Evolutionary conservation across 2,329 filamentous ascomycete species (phyloP).

Genomic region (Fusarium veterinarium): DNA sequence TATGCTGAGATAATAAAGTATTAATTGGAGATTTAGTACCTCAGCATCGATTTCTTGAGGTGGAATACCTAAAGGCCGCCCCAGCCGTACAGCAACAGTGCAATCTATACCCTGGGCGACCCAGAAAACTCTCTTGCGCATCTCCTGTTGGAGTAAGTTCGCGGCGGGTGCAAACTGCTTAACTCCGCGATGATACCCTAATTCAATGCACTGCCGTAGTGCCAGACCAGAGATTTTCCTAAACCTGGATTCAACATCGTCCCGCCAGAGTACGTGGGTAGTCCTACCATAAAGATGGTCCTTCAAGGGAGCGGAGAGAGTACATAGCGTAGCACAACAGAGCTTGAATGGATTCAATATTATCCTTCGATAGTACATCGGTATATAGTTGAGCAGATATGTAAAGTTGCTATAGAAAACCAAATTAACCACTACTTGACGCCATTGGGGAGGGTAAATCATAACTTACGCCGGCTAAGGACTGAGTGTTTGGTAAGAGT

Average conservation of each 20-base stretch:
- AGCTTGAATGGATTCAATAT: background rate
- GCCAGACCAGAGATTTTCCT: background rate
- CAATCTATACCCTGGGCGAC: background rate
- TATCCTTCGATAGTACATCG: background rate
- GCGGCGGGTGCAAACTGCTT: background rate
- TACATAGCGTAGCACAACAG: background rate
- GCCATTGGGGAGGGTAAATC: accelerated
- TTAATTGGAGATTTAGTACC: accelerated
- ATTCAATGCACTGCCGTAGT: background rate
- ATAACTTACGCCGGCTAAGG: background rate
- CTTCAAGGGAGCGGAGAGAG: background rate
- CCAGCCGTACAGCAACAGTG: background rate
- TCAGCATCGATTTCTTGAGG: background rate
- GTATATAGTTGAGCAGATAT: background rate
- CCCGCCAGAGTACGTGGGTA: accelerated
- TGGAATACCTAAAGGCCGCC: background rate
- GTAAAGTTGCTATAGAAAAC: background rate
- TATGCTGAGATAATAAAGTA: accelerated
- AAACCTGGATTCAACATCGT: accelerated
- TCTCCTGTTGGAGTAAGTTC: background rate
- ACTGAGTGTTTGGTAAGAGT: background rate
- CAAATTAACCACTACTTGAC: background rate
- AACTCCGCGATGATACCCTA: background rate
- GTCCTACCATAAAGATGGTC: background rate
- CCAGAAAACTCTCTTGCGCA: background rate